Conservation (phyloP, 2,329 filamentous ascomycete species). For the Thelonectria rubi region DNA sequence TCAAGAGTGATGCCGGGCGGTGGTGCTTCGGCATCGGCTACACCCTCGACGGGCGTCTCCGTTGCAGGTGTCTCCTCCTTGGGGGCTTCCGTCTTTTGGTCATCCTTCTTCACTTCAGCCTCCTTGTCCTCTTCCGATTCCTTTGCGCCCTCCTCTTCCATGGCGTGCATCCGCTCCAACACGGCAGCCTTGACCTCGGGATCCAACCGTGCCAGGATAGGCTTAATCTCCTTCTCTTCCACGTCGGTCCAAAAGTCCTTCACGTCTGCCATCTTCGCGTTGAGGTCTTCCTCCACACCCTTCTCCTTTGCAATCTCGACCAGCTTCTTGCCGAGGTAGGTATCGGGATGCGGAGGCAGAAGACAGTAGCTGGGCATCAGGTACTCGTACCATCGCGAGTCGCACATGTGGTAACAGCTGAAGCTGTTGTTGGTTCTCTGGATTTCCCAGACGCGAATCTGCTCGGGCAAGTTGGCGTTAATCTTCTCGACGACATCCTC, state of each 20-base stretch:
- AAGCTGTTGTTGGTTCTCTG: slow-evolving; percentile 89
- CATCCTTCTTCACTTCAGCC: slow-evolving; percentile 37
- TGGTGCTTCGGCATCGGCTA: slow-evolving; percentile 34
- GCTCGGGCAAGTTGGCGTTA: slow-evolving; percentile 82
- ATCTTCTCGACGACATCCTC: slow-evolving; percentile 88
- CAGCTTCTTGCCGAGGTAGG: slow-evolving; percentile 84
- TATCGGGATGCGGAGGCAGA: slow-evolving; percentile 89
- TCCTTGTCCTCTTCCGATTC: slow-evolving; percentile 40
- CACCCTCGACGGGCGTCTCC: slow-evolving; percentile 33
- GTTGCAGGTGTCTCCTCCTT: slow-evolving; percentile 38
- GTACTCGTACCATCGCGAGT: slow-evolving; percentile 97
- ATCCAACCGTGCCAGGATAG: slow-evolving; percentile 69
- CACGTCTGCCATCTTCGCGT: slow-evolving; percentile 78
- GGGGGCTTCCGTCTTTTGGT: slow-evolving; percentile 27
- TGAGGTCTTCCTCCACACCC: slow-evolving; percentile 74
- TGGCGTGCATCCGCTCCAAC: slow-evolving; percentile 65
- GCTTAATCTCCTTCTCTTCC: slow-evolving; percentile 83
- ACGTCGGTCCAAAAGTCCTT: slow-evolving; percentile 83
- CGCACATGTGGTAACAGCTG: slow-evolving; percentile 93
- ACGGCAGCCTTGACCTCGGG: slow-evolving; percentile 71
- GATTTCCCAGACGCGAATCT: slow-evolving; percentile 96
- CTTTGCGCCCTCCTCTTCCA: slow-evolving; percentile 46
- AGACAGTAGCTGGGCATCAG: slow-evolving; percentile 93
- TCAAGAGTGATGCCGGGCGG: slow-evolving; percentile 38
- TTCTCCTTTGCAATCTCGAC: slow-evolving; percentile 79